phyloP scores from a whole-genome alignment of 768 basidiomycete genomes.

The Lentinula raphanica region DNA sequence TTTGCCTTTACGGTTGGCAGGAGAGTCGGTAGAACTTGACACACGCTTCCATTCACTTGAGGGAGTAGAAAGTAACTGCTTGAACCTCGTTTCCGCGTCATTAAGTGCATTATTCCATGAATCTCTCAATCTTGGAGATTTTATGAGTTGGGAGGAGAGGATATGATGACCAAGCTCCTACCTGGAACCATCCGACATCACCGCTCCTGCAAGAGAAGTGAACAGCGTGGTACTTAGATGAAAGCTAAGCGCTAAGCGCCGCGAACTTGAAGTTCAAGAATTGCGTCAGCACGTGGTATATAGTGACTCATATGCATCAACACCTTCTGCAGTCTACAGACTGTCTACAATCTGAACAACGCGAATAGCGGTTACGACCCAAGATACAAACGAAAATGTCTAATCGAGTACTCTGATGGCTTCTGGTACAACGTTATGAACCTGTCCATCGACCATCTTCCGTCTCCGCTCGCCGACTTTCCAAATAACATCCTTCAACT shows the following conservation, averaged over 20 bases:
- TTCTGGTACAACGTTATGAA: conserved; percentile 7
- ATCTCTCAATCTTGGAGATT: conserved; percentile 60
- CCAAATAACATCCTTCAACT: conserved; percentile 84
- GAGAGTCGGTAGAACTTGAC: conserved; percentile 31
- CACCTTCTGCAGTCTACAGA: too few species aligned
- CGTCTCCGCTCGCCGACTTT: conserved; percentile 71
- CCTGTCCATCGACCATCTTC: conserved; percentile 31
- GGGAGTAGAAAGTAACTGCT: conserved; percentile 67
- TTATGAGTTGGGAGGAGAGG: background rate
- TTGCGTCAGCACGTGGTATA: too few species aligned
- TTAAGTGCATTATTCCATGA: conserved; percentile 76
- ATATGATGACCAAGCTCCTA: conserved; percentile 17
- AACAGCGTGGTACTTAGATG: background rate
- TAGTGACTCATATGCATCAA: too few species aligned
- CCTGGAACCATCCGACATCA: conserved; percentile 62
- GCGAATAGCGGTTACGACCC: background rate
- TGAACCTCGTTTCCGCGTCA: conserved; percentile 72
- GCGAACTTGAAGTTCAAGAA: too few species aligned
- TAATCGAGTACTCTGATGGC: background rate
- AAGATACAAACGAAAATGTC: background rate
- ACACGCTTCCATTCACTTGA: conserved; percentile 81
- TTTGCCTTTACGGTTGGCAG: conserved; percentile 57
- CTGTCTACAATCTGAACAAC: background rate
- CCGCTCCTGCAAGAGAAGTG: background rate
- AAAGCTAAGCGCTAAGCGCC: too few species aligned